Percentiles rank a stretch among this genome's conserved stretches.
Conservation (phyloP, 2,329 filamentous ascomycete species). For the Massarina eburnea region DNA sequence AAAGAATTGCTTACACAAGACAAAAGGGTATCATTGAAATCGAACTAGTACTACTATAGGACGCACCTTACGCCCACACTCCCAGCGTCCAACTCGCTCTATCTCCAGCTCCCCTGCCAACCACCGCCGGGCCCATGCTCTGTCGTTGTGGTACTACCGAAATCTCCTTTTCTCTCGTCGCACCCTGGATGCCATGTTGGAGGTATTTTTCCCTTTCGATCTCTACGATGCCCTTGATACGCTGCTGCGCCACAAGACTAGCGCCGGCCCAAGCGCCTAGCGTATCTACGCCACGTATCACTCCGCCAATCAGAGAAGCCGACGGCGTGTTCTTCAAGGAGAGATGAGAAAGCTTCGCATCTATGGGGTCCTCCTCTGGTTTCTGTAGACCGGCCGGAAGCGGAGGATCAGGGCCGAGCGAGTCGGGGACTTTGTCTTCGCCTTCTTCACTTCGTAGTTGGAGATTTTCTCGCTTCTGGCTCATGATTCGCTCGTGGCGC, state of each 20-base stretch:
- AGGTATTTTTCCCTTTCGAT: conserved; percentile 73
- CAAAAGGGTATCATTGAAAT: conserved; percentile 3
- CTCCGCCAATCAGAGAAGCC: conserved; percentile 53
- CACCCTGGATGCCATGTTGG: conserved; percentile 65
- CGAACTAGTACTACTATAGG: neutral
- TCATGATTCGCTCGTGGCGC: conserved; percentile 29
- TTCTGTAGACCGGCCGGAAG: conserved; percentile 45
- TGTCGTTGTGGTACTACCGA: conserved; percentile 61
- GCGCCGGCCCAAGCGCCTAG: conserved; percentile 75
- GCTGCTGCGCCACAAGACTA: conserved; percentile 68
- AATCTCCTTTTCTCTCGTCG: conserved; percentile 61
- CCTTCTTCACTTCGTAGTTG: conserved; percentile 23
- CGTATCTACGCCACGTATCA: conserved; percentile 66
- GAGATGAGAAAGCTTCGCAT: conserved; percentile 58
- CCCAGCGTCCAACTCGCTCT: conserved; percentile 44
- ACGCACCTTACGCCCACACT: conserved; percentile 38
- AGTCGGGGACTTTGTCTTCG: conserved; percentile 24
- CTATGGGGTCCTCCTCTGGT: conserved; percentile 60
- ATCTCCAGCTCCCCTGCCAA: conserved; percentile 29
- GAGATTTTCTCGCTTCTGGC: conserved; percentile 23
- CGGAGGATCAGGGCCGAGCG: conserved; percentile 16
- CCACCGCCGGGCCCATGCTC: conserved; percentile 60
- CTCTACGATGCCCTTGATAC: conserved; percentile 67
- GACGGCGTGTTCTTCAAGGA: conserved; percentile 45
- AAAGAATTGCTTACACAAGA: neutral